Conservation (phyloP, 257 asterid species). For the Vinca minor region DNA sequence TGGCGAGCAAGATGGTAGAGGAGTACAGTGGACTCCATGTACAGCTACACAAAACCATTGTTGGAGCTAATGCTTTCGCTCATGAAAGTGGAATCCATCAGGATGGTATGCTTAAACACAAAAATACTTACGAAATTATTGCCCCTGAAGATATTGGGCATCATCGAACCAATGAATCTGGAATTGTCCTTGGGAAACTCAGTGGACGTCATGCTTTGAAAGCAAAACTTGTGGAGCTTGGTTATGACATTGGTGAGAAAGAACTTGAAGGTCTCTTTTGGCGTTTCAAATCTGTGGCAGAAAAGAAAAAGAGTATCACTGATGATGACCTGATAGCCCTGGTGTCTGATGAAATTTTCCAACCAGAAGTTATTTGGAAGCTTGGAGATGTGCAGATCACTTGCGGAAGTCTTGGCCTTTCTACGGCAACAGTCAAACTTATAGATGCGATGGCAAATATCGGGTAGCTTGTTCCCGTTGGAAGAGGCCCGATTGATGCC, state of each 20-base stretch:
- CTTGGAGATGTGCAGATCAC: conserved; percentile 85
- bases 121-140: conserved; percentile 81
- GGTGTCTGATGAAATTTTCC: conserved; percentile 80
- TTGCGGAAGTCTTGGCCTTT: conserved; percentile 85
- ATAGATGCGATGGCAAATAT: conserved; percentile 51
- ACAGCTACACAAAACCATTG: conserved; percentile 97
- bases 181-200: conserved; percentile 94
- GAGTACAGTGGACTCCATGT: conserved; percentile 83
- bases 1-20: conserved; percentile 99
- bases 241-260: conserved; percentile 74
- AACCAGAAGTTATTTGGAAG: conserved; percentile 74
- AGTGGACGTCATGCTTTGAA: conserved; percentile 98
- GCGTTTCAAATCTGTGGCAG: conserved; percentile 90
- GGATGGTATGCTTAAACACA: conserved; percentile 97
- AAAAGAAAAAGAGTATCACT: conserved; percentile 70
- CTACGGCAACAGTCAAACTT: conserved; percentile 91
- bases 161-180: conserved; percentile 75
- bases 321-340: conserved; percentile 83
- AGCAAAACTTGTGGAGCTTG: conserved; percentile 91
- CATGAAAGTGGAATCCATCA: conserved; percentile 99
- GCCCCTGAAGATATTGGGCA: conserved; percentile 98
- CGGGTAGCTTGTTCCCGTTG: conserved; percentile 80
- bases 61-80: conserved; percentile 98
- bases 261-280: conserved; percentile 81
- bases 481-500: conserved; percentile 97